Percentiles rank a stretch among this genome's conserved stretches.
phyloP scores from a whole-genome alignment of 495 filamentous ascomycete species.

The Penicillium canescens region DNA sequence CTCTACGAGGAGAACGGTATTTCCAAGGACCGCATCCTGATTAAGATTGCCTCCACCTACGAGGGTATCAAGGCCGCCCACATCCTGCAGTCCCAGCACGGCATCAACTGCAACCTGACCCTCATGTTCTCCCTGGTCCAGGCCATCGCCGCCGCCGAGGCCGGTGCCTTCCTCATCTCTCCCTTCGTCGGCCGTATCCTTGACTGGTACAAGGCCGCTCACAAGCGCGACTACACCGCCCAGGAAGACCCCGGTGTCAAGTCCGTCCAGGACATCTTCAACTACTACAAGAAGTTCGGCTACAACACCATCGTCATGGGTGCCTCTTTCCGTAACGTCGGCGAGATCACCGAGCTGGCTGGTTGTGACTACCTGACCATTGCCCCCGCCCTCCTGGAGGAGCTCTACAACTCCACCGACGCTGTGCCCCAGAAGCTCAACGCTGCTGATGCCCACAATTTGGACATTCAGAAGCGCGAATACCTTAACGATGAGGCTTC shows the following conservation, averaged over 20 bases:
- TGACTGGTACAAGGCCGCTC: constrained; percentile 97
- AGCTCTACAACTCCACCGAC: constrained; percentile 78
- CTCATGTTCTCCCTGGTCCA: constrained; percentile 97
- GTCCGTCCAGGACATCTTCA: constrained; percentile 94
- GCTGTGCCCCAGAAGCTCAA: constrained; percentile 92
- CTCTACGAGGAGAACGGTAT: constrained; percentile 92
- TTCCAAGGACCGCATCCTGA: constrained; percentile 81
- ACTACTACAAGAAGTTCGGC: constrained; percentile 99
- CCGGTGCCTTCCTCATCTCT: constrained; percentile 97
- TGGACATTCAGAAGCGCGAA: constrained; percentile 81
- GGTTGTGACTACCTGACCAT: constrained; percentile 99
- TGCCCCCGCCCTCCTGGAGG: constrained; percentile 91
- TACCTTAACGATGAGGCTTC: constrained; percentile 87
- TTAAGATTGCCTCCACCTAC: constrained; percentile 64
- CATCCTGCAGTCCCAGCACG: constrained; percentile 88
- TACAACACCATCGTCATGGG: constrained; percentile 99
- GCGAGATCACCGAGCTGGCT: constrained; percentile 96
- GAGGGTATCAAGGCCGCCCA: constrained; percentile 98
- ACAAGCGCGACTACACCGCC: constrained; percentile 86
- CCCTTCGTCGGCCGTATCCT: constrained; percentile 99
- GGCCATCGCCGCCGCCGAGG: constrained; percentile 95
- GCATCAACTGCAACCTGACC: constrained; percentile 97
- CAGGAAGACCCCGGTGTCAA: constrained; percentile 95
- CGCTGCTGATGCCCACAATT: constrained; percentile 57
- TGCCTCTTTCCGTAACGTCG: constrained; percentile 91